These are phyloP conservation scores for Alternaria rosae DNA, from an alignment of 2,329 filamentous ascomycete genomes.

Conservation along the genomic window DNA sequence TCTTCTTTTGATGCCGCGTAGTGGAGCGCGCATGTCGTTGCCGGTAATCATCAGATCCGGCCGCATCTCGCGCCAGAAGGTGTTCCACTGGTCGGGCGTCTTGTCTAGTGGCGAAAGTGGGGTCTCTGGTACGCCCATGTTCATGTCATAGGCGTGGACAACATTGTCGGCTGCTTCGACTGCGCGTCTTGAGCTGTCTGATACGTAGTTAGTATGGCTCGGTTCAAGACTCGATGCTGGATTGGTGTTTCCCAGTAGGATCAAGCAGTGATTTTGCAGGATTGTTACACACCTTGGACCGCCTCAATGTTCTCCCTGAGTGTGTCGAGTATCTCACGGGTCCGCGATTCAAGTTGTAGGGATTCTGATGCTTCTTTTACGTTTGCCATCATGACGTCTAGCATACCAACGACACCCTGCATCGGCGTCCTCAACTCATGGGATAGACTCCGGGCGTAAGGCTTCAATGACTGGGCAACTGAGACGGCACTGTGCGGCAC, in stretches of 20 bases:
- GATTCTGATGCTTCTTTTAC: slow-evolving; percentile 71
- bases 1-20: slow-evolving; percentile 54
- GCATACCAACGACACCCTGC: slow-evolving; percentile 78
- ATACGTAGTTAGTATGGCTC: slow-evolving; percentile 16
- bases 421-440: slow-evolving; percentile 77
- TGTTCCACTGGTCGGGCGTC: slow-evolving; percentile 34
- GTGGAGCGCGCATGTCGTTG: slow-evolving; percentile 50
- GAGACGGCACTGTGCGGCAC: slow-evolving; percentile 65
- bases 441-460: slow-evolving; percentile 75
- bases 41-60: slow-evolving; percentile 55
- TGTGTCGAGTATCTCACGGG: slow-evolving; percentile 65
- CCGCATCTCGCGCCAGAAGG: slow-evolving; percentile 45
- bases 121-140: slow-evolving; percentile 75
- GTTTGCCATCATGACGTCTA: slow-evolving; percentile 78
- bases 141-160: slow-evolving; percentile 76
- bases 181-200: slow-evolving; percentile 73
- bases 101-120: slow-evolving; percentile 56
- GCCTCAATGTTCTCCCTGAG: slow-evolving; percentile 74
- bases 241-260: neutral
- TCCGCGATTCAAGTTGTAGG: slow-evolving; percentile 58
- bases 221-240: neutral
- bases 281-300: slow-evolving; percentile 63
- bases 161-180: slow-evolving; percentile 79
- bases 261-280: neutral
- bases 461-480: slow-evolving; percentile 70